Evolutionary conservation across 768 basidiomycete genomes (phyloP).

Genomic region (Tremella yokohamensis): DNA sequence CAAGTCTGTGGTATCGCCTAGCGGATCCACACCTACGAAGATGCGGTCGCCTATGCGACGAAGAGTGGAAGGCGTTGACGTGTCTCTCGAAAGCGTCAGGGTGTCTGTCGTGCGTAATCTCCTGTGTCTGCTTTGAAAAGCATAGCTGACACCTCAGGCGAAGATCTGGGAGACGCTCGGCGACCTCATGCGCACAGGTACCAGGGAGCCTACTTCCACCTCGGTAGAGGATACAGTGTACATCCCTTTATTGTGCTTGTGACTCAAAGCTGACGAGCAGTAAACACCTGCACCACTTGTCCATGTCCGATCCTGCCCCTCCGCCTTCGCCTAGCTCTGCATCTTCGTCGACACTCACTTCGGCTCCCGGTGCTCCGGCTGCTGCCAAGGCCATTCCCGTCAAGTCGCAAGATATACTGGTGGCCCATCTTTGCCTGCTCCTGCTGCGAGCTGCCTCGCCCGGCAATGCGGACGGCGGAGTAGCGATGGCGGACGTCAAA

Average conservation of each 20-base stretch:
- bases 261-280: constrained; percentile 15
- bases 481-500: constrained; percentile 37
- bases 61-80: constrained; percentile 16
- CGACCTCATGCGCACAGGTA: constrained; percentile 24
- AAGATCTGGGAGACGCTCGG: constrained; percentile 28
- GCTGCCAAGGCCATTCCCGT: constrained; percentile 21
- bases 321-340: constrained; percentile 38
- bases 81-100: constrained; percentile 14
- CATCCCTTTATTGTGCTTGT: neutral
- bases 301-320: constrained; percentile 20
- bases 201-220: neutral
- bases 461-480: constrained; percentile 7
- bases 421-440: constrained; percentile 29
- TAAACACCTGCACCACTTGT: constrained; percentile 30
- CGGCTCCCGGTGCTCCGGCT: neutral
- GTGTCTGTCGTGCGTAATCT: constrained; percentile 19
- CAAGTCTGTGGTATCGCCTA: neutral
- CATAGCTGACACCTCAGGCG: constrained; percentile 25
- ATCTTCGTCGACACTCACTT: constrained; percentile 20
- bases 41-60: constrained; percentile 2
- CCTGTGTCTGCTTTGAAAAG: constrained; percentile 15
- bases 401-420: constrained; percentile 34
- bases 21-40: neutral
- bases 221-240: constrained; percentile 8
- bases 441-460: constrained; percentile 22